Percentiles rank a stretch among this genome's conserved stretches.
Evolutionary conservation across 805 yeast species (phyloP).

Genomic region (Starmerella stigmatis): DNA sequence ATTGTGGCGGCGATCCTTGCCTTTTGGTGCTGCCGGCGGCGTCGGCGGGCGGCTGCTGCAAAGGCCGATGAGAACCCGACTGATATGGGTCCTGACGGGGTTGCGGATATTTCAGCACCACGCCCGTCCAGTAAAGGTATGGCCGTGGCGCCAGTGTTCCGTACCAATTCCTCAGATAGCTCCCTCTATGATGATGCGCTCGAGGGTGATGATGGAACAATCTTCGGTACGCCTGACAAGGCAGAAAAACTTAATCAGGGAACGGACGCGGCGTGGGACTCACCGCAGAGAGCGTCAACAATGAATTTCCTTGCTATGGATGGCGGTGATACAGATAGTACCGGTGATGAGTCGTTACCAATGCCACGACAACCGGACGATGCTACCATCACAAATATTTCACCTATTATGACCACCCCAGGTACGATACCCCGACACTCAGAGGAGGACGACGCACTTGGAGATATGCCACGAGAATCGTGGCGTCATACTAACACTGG

Average conservation of each 20-base stretch:
- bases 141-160: conserved; percentile 23
- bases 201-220: conserved; percentile 21
- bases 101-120: conserved; percentile 20
- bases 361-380: conserved; percentile 8
- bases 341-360: conserved; percentile 6
- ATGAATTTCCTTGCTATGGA: conserved; percentile 32
- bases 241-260: conserved; percentile 20
- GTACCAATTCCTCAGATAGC: conserved; percentile 12
- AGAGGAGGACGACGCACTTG: conserved; percentile 24
- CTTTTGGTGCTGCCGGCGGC: conserved; percentile 41
- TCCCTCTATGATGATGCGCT: conserved; percentile 17
- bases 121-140: conserved; percentile 22
- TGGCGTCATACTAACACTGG: conserved; percentile 45
- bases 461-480: conserved; percentile 38
- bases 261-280: conserved; percentile 26
- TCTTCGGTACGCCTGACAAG: conserved; percentile 21
- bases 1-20: conserved; percentile 44
- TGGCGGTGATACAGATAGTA: conserved; percentile 25
- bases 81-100: conserved; percentile 9
- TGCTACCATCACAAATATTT: not conserved
- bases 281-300: conserved; percentile 32
- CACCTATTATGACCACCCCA: not conserved
- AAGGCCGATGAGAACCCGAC: not conserved
- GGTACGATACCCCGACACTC: conserved; percentile 10
- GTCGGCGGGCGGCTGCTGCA: conserved; percentile 31